Evolutionary conservation across 306 rosid species (phyloP).

Genomic region (Medicago arabica): DNA sequence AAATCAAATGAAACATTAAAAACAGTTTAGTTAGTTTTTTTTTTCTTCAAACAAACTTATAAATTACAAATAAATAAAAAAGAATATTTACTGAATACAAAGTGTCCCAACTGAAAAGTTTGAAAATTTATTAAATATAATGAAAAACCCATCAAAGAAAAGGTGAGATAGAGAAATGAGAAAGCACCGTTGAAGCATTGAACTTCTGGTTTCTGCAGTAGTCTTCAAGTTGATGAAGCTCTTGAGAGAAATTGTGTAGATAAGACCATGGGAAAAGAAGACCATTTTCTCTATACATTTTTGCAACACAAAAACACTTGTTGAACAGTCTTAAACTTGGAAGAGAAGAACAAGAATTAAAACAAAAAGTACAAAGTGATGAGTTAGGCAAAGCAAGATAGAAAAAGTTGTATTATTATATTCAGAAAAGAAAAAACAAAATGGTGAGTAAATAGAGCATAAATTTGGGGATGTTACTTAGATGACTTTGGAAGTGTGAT

Average conservation of each 20-base stretch:
- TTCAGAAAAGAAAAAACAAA: not conserved
- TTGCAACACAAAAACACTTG: constrained; percentile 37
- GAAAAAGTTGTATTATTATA: constrained; percentile 45
- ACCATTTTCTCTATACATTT: constrained; percentile 87
- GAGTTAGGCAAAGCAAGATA: constrained; percentile 36
- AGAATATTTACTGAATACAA: not conserved
- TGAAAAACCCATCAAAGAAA: constrained; percentile 41
- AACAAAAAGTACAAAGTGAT: constrained; percentile 34
- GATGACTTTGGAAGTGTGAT: constrained; percentile 44
- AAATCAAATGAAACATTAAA: not conserved
- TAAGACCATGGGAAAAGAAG: constrained; percentile 64
- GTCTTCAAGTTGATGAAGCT: constrained; percentile 81
- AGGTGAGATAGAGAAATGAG: constrained; percentile 43
- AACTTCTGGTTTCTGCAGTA: constrained; percentile 70
- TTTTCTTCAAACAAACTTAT: constrained; percentile 1
- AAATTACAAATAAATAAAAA: not conserved
- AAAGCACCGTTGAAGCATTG: constrained; percentile 65
- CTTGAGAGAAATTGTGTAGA: constrained; percentile 69
- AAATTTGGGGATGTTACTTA: constrained; percentile 38
- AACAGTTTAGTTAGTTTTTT: constrained; percentile 24
- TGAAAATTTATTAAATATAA: constrained; percentile 27
- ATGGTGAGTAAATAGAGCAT: constrained; percentile 43
- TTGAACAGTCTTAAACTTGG: constrained; percentile 15
- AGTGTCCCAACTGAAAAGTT: constrained; percentile 21
- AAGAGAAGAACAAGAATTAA: not conserved